Evolutionary conservation across 371 early-diverging fungal genomes (phyloP).

Genomic region (Umbelopsis sp.): DNA sequence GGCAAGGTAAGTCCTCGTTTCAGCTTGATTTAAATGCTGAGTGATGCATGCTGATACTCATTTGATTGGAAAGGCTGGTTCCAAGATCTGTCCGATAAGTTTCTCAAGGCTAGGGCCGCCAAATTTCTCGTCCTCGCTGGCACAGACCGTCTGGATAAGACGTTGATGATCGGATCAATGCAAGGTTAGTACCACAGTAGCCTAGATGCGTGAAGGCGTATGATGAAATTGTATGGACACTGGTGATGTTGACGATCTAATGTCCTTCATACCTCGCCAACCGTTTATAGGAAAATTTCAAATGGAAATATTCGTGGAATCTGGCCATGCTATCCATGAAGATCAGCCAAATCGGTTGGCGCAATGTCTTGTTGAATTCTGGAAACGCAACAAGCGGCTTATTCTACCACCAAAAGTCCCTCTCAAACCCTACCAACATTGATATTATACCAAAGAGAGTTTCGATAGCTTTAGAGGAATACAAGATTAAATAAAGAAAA

Average conservation of each 20-base stretch:
- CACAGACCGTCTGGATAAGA: slow-evolving; percentile 90
- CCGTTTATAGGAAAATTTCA: slow-evolving; percentile 76
- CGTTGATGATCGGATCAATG: slow-evolving; percentile 95
- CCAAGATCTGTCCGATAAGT: slow-evolving; percentile 77
- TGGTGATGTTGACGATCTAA: background rate
- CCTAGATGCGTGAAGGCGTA: slow-evolving; percentile 19
- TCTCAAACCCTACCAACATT: background rate
- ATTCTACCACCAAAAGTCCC: slow-evolving; percentile 62
- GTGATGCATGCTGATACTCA: too few relatives aligned
- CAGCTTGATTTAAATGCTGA: background rate
- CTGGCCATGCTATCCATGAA: slow-evolving; percentile 92
- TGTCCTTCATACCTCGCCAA: background rate
- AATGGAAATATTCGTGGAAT: slow-evolving; percentile 77
- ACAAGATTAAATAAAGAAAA: background rate
- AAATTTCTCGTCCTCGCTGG: slow-evolving; percentile 89
- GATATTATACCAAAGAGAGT: background rate
- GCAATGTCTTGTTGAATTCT: slow-evolving; percentile 72
- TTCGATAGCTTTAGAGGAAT: slow-evolving; percentile 2
- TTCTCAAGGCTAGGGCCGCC: slow-evolving; percentile 69
- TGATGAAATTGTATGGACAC: background rate
- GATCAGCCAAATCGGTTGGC: slow-evolving; percentile 83
- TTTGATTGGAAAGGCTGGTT: slow-evolving; percentile 73
- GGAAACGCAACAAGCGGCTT: slow-evolving; percentile 75
- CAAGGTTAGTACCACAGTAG: slow-evolving; percentile 60
- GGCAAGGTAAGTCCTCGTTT: slow-evolving; percentile 61